These are phyloP conservation scores for Fraxinus xanthoxyloides DNA, from an alignment of 305 asterid species.

Conservation along the genomic window DNA sequence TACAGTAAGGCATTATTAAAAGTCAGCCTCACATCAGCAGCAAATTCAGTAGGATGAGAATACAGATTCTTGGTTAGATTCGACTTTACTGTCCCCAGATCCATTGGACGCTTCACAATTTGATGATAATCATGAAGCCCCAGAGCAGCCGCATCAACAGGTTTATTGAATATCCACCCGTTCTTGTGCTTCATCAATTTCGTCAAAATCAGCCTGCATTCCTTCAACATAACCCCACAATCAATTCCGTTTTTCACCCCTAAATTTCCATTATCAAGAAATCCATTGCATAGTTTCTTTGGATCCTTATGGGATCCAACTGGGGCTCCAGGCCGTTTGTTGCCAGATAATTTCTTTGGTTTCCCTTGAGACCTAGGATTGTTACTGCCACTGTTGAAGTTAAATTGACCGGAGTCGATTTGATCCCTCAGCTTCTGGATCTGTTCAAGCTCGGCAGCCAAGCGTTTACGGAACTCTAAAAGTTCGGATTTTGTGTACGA, in stretches of 20 bases:
- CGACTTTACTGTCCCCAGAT: conserved; percentile 80
- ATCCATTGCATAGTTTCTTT: conserved; percentile 34
- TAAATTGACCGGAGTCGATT: conserved; percentile 55
- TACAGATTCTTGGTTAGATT: conserved; percentile 57
- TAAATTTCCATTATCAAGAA: conserved; percentile 29
- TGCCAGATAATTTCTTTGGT: conserved; percentile 49
- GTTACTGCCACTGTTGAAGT: conserved; percentile 25
- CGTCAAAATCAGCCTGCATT: conserved; percentile 60
- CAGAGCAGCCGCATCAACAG: conserved; percentile 67
- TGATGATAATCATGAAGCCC: conserved; percentile 85
- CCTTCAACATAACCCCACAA: conserved; percentile 56
- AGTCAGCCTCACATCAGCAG: conserved; percentile 76
- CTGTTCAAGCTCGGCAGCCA: conserved; percentile 61
- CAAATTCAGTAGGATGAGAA: conserved; percentile 60
- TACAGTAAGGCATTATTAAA: conserved; percentile 86
- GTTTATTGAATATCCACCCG: conserved; percentile 60
- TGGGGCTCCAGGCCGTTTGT: conserved; percentile 42
- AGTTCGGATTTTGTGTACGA: conserved; percentile 58
- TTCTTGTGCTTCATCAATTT: conserved; percentile 67
- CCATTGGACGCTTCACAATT: conserved; percentile 91
- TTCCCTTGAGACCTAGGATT: conserved; percentile 59
- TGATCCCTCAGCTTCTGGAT: conserved; percentile 63
- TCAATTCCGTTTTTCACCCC: conserved; percentile 24
- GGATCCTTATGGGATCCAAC: conserved; percentile 47
- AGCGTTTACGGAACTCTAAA: conserved; percentile 50